Evolutionary conservation across 306 rosid species (phyloP).

Genomic region (Potentilla sterilis): DNA sequence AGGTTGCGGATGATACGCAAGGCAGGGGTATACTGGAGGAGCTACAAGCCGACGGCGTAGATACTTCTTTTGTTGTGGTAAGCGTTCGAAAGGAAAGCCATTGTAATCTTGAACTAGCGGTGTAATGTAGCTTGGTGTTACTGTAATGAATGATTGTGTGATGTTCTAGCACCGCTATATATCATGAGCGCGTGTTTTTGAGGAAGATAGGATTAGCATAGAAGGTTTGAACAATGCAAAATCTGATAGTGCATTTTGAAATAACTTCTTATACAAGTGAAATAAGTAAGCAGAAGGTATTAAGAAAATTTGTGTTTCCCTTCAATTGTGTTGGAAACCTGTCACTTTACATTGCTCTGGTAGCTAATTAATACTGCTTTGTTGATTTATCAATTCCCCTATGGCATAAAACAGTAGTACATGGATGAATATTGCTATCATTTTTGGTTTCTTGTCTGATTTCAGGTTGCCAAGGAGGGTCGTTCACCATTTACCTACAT

Average conservation of each 20-base stretch:
- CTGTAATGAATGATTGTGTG: not conserved
- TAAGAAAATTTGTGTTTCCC: not conserved
- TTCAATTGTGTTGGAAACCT: not conserved
- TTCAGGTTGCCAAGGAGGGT: slow-evolving; percentile 79
- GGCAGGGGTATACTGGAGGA: slow-evolving; percentile 73
- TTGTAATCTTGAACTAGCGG: slow-evolving; percentile 11
- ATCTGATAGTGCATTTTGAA: not conserved
- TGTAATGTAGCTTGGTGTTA: not conserved
- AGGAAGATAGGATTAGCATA: not conserved
- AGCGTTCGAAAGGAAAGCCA: slow-evolving; percentile 18
- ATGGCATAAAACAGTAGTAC: not conserved
- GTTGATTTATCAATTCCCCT: not conserved
- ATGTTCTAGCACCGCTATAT: not conserved
- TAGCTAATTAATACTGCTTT: not conserved
- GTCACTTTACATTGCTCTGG: not conserved
- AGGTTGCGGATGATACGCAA: slow-evolving; percentile 85
- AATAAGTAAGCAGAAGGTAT: not conserved
- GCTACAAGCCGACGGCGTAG: slow-evolving; percentile 71
- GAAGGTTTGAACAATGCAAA: not conserved
- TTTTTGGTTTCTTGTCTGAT: slow-evolving; percentile 28
- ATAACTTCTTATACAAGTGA: not conserved
- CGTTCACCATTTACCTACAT: slow-evolving; percentile 83
- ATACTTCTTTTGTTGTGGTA: slow-evolving; percentile 79
- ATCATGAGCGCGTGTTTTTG: not conserved
- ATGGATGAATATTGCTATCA: not conserved